A percentile compares a stretch with the other conserved stretches of the same genome.
phyloP scores from a whole-genome alignment of 2,329 filamentous ascomycete genomes.

The Clarireedia monteithiana region DNA sequence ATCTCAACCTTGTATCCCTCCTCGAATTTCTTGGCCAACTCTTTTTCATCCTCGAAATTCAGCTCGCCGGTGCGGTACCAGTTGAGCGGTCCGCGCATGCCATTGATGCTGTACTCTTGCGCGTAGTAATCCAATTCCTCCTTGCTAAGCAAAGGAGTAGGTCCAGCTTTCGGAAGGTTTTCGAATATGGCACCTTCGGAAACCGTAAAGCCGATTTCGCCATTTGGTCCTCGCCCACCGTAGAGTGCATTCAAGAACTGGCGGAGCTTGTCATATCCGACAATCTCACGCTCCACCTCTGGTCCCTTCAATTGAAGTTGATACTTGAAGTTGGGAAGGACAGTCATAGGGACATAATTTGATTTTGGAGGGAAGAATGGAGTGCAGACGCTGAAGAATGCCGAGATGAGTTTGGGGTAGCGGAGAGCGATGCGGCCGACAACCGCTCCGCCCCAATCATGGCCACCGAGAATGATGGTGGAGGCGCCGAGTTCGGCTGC shows the following conservation, averaged over 20 bases:
- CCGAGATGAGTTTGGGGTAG: conserved; percentile 63
- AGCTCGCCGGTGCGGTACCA: conserved; percentile 74
- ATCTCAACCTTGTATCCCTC: conserved; percentile 45
- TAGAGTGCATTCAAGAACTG: conserved; percentile 66
- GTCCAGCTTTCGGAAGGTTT: conserved; percentile 48
- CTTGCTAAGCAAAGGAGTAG: conserved; percentile 51
- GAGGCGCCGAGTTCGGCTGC: conserved; percentile 41
- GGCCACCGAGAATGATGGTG: conserved; percentile 74
- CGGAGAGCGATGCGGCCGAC: conserved; percentile 69
- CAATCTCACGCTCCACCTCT: conserved; percentile 52
- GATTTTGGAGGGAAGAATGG: conserved; percentile 55
- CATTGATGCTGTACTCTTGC: conserved; percentile 60
- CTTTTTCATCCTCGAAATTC: conserved; percentile 70
- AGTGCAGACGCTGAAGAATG: conserved; percentile 75
- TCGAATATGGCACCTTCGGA: conserved; percentile 57
- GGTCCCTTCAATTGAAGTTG: conserved; percentile 72
- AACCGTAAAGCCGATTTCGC: conserved; percentile 50
- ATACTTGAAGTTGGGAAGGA: conserved; percentile 67
- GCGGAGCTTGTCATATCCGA: conserved; percentile 53
- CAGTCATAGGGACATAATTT: conserved; percentile 43
- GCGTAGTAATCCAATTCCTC: conserved; percentile 75
- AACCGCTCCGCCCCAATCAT: conserved; percentile 78
- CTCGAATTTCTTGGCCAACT: conserved; percentile 52
- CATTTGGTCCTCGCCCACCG: conserved; percentile 52
- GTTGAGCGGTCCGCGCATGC: conserved; percentile 72